Conservation (phyloP, 2,329 filamentous ascomycete species). For the Plectosphaerella sp. region DNA sequence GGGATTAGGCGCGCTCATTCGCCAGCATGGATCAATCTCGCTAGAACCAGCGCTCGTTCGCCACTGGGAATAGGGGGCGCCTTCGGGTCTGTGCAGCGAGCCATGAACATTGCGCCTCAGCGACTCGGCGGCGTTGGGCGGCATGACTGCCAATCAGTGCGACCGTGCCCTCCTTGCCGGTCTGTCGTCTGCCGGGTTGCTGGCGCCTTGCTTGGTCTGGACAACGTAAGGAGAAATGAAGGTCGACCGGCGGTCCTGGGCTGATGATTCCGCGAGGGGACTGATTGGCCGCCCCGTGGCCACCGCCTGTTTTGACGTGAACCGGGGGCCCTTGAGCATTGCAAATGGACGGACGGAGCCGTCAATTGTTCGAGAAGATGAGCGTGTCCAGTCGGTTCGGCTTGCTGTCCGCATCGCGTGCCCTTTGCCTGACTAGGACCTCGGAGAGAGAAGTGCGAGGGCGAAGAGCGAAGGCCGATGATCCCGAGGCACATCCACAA, state of each 20-base stretch:
- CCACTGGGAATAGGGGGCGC: not conserved
- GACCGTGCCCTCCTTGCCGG: not conserved
- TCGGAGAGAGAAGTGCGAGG: not conserved
- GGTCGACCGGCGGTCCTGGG: not conserved
- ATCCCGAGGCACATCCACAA: too few relatives aligned
- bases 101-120: not conserved
- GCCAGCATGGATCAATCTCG: not conserved
- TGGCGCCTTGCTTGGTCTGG: not conserved
- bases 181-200: not conserved
- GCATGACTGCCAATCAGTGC: not conserved
- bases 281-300: not conserved
- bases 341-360: not conserved
- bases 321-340: not conserved
- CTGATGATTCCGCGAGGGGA: not conserved
- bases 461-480: not conserved
- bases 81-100: not conserved
- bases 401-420: not conserved
- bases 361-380: not conserved
- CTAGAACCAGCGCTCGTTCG: not conserved
- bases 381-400: not conserved
- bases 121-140: not conserved
- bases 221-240: not conserved
- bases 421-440: not conserved
- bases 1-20: not conserved
- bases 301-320: not conserved